Evolutionary conservation across 78 protist species (phyloP).

Genomic region (Dictyostelium brefeldianum): DNA sequence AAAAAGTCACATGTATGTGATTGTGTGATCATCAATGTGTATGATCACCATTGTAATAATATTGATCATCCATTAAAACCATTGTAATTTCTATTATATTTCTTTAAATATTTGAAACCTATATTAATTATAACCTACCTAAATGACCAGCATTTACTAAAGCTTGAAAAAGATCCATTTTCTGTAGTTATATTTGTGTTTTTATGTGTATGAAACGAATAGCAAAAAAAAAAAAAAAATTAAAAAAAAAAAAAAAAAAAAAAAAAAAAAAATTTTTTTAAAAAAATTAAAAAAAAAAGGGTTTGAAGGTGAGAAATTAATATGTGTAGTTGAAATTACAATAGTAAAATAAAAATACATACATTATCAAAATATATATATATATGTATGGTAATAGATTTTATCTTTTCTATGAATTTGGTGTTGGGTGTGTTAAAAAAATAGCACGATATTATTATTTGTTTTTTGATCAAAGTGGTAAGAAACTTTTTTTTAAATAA

Average conservation of each 20-base stretch:
- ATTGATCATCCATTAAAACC: background rate
- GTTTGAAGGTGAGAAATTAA: background rate
- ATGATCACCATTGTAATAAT: background rate
- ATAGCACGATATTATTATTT: too few relatives aligned
- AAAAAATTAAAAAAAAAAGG: background rate
- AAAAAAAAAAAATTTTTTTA: background rate
- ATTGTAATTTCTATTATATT: too few relatives aligned
- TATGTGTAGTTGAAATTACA: too few relatives aligned
- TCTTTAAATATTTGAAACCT: background rate
- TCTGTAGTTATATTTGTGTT: background rate
- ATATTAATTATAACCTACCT: background rate
- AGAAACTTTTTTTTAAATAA: too few relatives aligned
- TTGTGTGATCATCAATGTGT: too few relatives aligned
- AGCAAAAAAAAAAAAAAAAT: background rate
- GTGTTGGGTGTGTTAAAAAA: too few relatives aligned
- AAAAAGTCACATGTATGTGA: background rate
- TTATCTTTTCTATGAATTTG: too few relatives aligned
- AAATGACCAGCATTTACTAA: background rate
- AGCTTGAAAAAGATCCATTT: conserved; percentile 20
- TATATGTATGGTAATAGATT: too few relatives aligned
- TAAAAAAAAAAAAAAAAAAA: background rate
- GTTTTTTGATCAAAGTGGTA: too few relatives aligned
- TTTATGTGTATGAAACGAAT: background rate
- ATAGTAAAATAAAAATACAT: too few relatives aligned
- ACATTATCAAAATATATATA: too few relatives aligned